Percentiles rank a stretch among this genome's conserved stretches.
Conservation (phyloP, 805 yeast genomes). For the Middelhovenomyces tepae region DNA sequence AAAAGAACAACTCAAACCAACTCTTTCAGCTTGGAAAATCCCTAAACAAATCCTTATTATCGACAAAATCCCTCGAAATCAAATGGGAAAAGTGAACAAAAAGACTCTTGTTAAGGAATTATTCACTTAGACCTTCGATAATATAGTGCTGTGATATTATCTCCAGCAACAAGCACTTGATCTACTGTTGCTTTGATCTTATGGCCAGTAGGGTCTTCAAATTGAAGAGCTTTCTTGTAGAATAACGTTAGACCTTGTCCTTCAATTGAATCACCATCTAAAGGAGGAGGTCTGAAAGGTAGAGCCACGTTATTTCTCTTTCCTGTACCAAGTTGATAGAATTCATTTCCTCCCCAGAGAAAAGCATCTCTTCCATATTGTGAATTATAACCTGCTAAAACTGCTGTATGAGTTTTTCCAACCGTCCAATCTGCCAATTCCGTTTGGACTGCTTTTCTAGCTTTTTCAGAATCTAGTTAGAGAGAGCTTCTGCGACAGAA, state of each 20-base stretch:
- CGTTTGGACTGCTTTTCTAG: conserved; percentile 35
- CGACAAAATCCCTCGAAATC: conserved; percentile 26
- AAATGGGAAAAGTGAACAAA: conserved; percentile 30
- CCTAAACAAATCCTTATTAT: conserved; percentile 24
- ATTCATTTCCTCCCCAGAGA: conserved; percentile 78
- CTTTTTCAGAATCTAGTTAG: conserved; percentile 46
- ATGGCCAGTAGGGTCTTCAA: conserved; percentile 22
- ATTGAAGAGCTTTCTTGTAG: conserved; percentile 15
- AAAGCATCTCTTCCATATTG: conserved; percentile 39
- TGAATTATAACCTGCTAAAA: conserved; percentile 41
- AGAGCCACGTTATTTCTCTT: conserved; percentile 43
- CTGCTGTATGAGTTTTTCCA: conserved; percentile 59
- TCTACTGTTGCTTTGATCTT: conserved; percentile 27
- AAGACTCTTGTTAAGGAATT: conserved; percentile 20
- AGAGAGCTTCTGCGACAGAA: too few species aligned
- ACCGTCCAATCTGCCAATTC: conserved; percentile 44
- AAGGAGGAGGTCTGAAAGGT: conserved; percentile 10
- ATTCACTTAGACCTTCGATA: conserved; percentile 29
- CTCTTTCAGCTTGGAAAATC: conserved; percentile 25
- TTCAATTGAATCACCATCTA: conserved; percentile 5
- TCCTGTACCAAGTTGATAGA: conserved; percentile 81
- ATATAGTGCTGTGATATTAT: conserved; percentile 51
- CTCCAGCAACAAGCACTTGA: conserved; percentile 58
- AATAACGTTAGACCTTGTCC: conserved; percentile 35
- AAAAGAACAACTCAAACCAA: conserved; percentile 18